phyloP scores from a whole-genome alignment of 2,329 filamentous ascomycete species.

The Ascochyta clinopodiicola region DNA sequence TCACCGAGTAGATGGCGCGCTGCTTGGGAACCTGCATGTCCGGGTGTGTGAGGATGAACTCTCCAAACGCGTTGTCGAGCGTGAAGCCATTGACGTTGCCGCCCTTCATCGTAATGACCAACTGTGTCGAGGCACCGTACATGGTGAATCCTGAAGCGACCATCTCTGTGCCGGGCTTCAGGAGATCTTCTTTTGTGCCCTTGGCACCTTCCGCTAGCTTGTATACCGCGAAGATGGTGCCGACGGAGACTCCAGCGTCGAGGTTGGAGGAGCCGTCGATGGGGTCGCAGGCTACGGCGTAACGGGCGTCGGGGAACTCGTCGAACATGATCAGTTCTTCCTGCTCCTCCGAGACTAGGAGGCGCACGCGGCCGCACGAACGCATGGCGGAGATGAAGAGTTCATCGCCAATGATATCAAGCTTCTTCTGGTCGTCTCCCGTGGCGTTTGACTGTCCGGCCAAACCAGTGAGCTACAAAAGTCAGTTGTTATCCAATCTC shows the following conservation, averaged over 20 bases:
- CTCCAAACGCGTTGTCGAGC: conserved; percentile 92
- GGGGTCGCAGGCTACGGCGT: conserved; percentile 95
- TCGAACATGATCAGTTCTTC: conserved; percentile 89
- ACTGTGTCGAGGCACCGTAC: conserved; percentile 96
- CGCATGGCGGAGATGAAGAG: conserved; percentile 96
- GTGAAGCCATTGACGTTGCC: conserved; percentile 97
- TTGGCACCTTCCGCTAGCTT: conserved; percentile 79
- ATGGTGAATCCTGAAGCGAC: conserved; percentile 98
- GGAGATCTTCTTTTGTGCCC: conserved; percentile 82
- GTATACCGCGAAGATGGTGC: conserved; percentile 95
- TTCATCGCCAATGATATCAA: conserved; percentile 98
- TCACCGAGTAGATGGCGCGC: conserved; percentile 93
- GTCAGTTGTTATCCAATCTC: conserved; percentile 20
- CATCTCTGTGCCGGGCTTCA: conserved; percentile 88
- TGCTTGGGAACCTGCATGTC: conserved; percentile 85
- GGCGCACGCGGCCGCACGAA: conserved; percentile 85
- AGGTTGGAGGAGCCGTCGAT: conserved; percentile 98
- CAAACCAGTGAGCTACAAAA: conserved; percentile 76
- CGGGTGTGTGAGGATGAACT: conserved; percentile 98
- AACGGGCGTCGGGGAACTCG: conserved; percentile 75
- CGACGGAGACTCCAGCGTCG: conserved; percentile 95
- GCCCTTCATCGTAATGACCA: conserved; percentile 96
- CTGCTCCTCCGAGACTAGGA: conserved; percentile 98
- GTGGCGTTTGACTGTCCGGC: conserved; percentile 94
- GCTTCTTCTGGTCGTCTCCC: conserved; percentile 99